These are phyloP conservation scores for Aureobasidium pullulans DNA, from an alignment of 2,329 filamentous ascomycete genomes.

Conservation along the genomic window DNA sequence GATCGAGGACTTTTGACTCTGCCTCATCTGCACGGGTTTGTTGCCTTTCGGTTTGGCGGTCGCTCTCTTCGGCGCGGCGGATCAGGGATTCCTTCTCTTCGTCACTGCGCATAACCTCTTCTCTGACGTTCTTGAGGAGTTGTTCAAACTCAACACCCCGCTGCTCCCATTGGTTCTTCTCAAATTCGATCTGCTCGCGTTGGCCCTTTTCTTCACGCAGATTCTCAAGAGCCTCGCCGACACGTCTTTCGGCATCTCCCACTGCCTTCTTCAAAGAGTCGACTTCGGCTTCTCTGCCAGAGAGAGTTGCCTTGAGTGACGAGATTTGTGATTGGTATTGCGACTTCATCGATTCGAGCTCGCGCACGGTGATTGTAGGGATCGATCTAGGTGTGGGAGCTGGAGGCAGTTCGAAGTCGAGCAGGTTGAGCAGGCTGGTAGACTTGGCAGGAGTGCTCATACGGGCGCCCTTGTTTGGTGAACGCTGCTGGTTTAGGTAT, in stretches of 20 bases:
- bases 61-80: constrained; percentile 66
- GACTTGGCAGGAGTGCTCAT: constrained; percentile 37
- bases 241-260: constrained; percentile 82
- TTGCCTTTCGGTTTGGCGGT: constrained; percentile 64
- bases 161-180: constrained; percentile 77
- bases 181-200: constrained; percentile 64
- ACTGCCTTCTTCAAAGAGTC: constrained; percentile 80
- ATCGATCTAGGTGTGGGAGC: constrained; percentile 86
- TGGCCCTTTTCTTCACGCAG: constrained; percentile 67
- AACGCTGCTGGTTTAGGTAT: constrained; percentile 34
- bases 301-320: constrained; percentile 83
- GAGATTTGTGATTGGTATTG: constrained; percentile 87
- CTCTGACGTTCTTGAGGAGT: constrained; percentile 69
- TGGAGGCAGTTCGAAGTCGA: constrained; percentile 91
- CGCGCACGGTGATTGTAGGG: constrained; percentile 82
- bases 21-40: constrained; percentile 71
- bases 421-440: constrained; percentile 56
- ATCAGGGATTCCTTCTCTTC: constrained; percentile 74
- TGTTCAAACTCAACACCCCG: constrained; percentile 79
- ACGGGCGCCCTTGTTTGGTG: constrained; percentile 29
- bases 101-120: constrained; percentile 71
- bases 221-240: constrained; percentile 76
- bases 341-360: constrained; percentile 88
- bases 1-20: constrained; percentile 36
- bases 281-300: constrained; percentile 88